Percentiles rank a stretch among this genome's conserved stretches.
phyloP scores from a whole-genome alignment of 1,284 basidiomycete genomes.

The Neolentinus lepideus region DNA sequence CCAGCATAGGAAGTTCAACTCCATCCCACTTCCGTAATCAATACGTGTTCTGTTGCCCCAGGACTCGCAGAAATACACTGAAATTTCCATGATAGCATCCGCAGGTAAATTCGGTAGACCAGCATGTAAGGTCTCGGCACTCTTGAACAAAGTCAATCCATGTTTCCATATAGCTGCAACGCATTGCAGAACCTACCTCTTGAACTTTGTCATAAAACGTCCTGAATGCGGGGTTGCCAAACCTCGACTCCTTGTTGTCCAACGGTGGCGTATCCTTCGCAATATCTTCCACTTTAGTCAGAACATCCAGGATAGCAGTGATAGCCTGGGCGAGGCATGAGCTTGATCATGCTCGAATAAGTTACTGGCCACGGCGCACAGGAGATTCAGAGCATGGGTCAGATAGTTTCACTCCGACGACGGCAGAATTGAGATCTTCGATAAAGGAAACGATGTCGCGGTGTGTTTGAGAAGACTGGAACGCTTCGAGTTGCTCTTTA shows the following conservation, averaged over 20 bases:
- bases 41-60: constrained; percentile 94
- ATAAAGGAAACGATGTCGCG: constrained; percentile 69
- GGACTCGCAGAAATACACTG: constrained; percentile 77
- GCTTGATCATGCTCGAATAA: background rate
- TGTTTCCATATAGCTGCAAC: background rate
- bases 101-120: constrained; percentile 49
- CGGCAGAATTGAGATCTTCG: constrained; percentile 68
- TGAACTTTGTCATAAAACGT: constrained; percentile 82
- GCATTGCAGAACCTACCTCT: constrained; percentile 38
- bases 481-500: constrained; percentile 75
- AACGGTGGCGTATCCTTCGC: constrained; percentile 76
- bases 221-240: constrained; percentile 96
- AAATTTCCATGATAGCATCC: constrained; percentile 60
- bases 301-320: constrained; percentile 48
- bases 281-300: constrained; percentile 64
- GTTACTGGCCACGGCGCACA: constrained; percentile 31
- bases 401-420: constrained; percentile 74
- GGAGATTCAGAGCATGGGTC: constrained; percentile 52
- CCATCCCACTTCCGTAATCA: constrained; percentile 99
- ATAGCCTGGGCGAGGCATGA: constrained; percentile 42
- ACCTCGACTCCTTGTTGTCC: constrained; percentile 87
- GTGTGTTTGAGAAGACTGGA: constrained; percentile 73
- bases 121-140: constrained; percentile 46
- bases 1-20: constrained; percentile 97
- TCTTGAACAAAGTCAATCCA: constrained; percentile 18